A percentile compares a stretch with the other conserved stretches of the same genome.
These are phyloP conservation scores for Carex parvula DNA, from an alignment of 176 grass and related monocot species.

Conservation along the genomic window DNA sequence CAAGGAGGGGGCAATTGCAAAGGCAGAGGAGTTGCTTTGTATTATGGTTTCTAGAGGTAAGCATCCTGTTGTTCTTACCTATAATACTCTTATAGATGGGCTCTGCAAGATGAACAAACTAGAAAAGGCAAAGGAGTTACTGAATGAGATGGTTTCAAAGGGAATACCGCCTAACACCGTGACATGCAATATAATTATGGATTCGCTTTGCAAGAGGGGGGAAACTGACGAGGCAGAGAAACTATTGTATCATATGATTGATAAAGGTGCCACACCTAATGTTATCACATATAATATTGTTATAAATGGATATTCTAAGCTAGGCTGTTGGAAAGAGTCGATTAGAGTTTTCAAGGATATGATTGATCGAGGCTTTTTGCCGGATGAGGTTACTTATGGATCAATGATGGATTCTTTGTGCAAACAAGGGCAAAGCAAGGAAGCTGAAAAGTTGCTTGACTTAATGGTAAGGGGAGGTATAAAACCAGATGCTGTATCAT, in stretches of 20 bases:
- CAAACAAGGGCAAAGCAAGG: slow-evolving; percentile 9
- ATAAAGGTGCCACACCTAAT: not conserved
- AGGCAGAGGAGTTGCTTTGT: no score
- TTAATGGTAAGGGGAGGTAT: not conserved
- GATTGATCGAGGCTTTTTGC: not conserved
- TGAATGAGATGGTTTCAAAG: slow-evolving; percentile 11
- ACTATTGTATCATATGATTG: not conserved
- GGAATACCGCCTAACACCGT: not conserved
- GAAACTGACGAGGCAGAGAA: not conserved
- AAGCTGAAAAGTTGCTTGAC: slow-evolving; percentile 1
- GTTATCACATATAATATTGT: not conserved
- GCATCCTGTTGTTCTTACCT: not conserved
- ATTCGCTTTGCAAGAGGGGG: not conserved
- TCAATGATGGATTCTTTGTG: slow-evolving; percentile 8
- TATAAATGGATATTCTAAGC: slow-evolving; percentile 3
- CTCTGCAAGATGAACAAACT: not conserved
- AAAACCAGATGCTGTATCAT: not conserved
- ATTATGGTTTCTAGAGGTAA: slow-evolving; percentile 2
- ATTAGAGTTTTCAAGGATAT: slow-evolving; percentile 4
- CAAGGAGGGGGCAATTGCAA: no score
- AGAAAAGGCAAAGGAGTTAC: not conserved
- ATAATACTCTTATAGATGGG: slow-evolving; percentile 12
- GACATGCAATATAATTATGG: not conserved
- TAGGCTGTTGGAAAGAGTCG: not conserved
- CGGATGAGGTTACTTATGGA: not conserved